Evolutionary conservation across 2,329 filamentous ascomycete genomes (phyloP), one percentile per base, ranked within the genome.

Genomic region (Alternaria tenuissima): DNA sequence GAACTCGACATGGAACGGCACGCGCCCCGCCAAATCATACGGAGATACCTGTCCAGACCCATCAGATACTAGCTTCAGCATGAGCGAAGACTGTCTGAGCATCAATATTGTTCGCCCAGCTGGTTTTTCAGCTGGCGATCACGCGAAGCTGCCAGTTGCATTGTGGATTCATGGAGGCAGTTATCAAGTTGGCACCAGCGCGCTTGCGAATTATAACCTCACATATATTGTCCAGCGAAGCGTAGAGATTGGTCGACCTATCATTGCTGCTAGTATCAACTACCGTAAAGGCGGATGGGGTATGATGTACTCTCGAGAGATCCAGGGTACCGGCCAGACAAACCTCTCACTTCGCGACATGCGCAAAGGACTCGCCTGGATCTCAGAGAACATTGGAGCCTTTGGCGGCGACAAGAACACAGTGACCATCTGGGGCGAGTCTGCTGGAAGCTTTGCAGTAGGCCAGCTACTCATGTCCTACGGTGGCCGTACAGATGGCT

Each of bases 391-490:
- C 67, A 83, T 86, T 26, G 79, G 67, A 7, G 71, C 74, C 1
- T 87, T 87, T 62, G 84, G 84, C n/a, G 85, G 85, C 16, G 82
- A 85, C 61, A 68, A 7, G 63, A 74, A 20, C 0, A 80, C 80
- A 57, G 82, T 89, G 24, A 83, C 87, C 0, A 83, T 89, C 30
- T 82, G 86, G 58, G 86, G 87, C 4, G 81, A 81, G 5, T 87
- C 85, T 3, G 85, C 87, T 36, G 1, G 87, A 87, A 3, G 86
- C 82, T 4, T 85, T 85, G 3, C 84, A 7, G 84, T 88, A 0
- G 54, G 47, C 2, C 22, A 42, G 18, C 65, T 64, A 4, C 59
- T 79, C 49, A 76, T 72, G 36, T 53, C 74, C 8, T 75, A 76
- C 54, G 74, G 76, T 14, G 78, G 75, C 2, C 65, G 65, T 7